These are phyloP conservation scores for Lactifluus subvellereus DNA, from an alignment of 768 basidiomycete species.

Conservation along the genomic window DNA sequence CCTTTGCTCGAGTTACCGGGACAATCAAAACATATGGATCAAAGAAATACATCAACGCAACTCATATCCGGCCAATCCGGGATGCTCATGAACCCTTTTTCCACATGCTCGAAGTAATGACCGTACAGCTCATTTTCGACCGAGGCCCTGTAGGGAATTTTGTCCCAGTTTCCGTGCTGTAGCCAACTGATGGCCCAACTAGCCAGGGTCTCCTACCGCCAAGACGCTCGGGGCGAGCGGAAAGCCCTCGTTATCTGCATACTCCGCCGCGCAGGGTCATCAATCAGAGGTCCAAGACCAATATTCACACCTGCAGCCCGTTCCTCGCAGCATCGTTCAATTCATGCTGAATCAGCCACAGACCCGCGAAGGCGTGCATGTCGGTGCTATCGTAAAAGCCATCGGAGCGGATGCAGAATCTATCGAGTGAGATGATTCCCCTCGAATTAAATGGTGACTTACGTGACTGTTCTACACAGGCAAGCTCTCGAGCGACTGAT, in stretches of 20 bases:
- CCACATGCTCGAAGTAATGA: slow-evolving; percentile 72
- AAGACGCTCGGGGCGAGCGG: slow-evolving; percentile 7
- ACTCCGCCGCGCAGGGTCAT: slow-evolving; percentile 32
- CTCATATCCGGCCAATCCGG: slow-evolving; percentile 58
- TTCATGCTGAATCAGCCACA: slow-evolving; percentile 48
- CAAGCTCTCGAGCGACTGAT: slow-evolving; percentile 70
- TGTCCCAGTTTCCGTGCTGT: not conserved
- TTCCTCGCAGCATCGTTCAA: slow-evolving; percentile 62
- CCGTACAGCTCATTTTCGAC: slow-evolving; percentile 58
- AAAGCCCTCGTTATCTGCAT: slow-evolving; percentile 29
- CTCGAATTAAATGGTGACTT: slow-evolving; percentile 4
- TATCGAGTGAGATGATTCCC: slow-evolving; percentile 40
- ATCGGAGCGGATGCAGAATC: slow-evolving; percentile 52
- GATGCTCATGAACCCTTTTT: slow-evolving; percentile 78
- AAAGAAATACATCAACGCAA: slow-evolving; percentile 78
- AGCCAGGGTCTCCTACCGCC: slow-evolving; percentile 25
- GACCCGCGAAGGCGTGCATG: slow-evolving; percentile 63
- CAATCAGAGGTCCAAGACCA: slow-evolving; percentile 15
- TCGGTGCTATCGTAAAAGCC: slow-evolving; percentile 62
- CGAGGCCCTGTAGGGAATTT: slow-evolving; percentile 53
- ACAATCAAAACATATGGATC: slow-evolving; percentile 73
- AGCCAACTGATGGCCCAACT: slow-evolving; percentile 8
- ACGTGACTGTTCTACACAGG: slow-evolving; percentile 34
- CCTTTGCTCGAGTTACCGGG: slow-evolving; percentile 78
- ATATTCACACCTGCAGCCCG: slow-evolving; percentile 45